Evolutionary conservation across 208 protist genomes (phyloP).

Genomic region (Balamuthia mandrillaris): DNA sequence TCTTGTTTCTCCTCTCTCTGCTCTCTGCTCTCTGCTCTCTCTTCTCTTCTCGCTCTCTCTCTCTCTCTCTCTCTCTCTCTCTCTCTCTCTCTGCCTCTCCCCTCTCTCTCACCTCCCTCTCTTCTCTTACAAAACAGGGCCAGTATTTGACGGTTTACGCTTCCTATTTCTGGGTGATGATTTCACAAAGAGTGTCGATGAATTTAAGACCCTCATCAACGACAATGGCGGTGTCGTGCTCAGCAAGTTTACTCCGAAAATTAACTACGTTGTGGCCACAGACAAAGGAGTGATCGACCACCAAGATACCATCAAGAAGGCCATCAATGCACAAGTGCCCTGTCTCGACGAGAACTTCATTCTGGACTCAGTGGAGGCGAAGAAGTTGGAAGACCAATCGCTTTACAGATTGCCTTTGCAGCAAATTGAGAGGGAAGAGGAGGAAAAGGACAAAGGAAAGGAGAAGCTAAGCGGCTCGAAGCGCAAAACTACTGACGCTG

Average conservation of each 20-base stretch:
- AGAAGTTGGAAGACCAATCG: slow-evolving; percentile 32
- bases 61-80: too few species aligned
- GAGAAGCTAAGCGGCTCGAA: too few species aligned
- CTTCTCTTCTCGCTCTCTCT: too few species aligned
- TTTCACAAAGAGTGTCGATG: not conserved
- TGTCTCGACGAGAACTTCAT: slow-evolving; percentile 27
- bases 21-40: too few species aligned
- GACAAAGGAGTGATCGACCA: not conserved
- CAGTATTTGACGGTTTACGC: slow-evolving; percentile 9
- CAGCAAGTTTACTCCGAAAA: not conserved
- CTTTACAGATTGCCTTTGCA: not conserved
- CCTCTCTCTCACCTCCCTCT: too few species aligned
- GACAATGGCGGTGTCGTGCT: not conserved
- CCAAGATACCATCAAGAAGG: slow-evolving; percentile 31
- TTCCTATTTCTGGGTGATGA: slow-evolving; percentile 25
- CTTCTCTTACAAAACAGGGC: too few species aligned
- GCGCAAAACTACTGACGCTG: too few species aligned
- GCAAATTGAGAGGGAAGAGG: slow-evolving; percentile 10
- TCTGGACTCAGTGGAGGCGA: not conserved
- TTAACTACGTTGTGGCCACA: not conserved
- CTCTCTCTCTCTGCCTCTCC: too few species aligned
- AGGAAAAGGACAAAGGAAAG: slow-evolving; percentile 21
- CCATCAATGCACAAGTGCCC: not conserved
- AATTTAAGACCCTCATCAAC: not conserved
- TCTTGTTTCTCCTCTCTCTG: too few species aligned